These are phyloP conservation scores for Hibiscus mutabilis DNA, from an alignment of 345 rosid species.

Conservation along the genomic window DNA sequence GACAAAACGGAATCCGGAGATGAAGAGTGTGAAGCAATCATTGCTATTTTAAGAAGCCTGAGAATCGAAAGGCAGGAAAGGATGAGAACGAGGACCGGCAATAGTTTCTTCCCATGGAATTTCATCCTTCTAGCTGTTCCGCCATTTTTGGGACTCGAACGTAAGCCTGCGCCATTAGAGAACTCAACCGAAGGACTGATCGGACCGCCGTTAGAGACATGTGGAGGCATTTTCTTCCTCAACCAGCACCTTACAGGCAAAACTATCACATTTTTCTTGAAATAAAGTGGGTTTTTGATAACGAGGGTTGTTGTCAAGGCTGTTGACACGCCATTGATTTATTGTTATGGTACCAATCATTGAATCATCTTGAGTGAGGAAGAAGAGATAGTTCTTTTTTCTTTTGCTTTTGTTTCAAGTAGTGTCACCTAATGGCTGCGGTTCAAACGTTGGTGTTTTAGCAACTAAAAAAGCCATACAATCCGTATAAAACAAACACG, in stretches of 20 bases:
- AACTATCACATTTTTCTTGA: too few relatives aligned
- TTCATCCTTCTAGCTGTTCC: not conserved
- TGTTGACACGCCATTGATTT: not conserved
- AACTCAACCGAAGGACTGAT: not conserved
- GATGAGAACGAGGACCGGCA: not conserved
- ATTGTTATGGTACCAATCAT: not conserved
- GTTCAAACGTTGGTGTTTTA: constrained; percentile 11
- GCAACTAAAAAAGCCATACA: not conserved
- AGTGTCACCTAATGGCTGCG: not conserved
- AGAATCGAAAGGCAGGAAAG: not conserved
- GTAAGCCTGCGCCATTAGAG: not conserved
- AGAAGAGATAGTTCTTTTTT: constrained; percentile 37
- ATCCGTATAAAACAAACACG: not conserved
- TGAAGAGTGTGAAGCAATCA: not conserved
- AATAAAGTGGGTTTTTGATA: not conserved
- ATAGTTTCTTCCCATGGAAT: not conserved
- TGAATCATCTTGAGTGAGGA: not conserved
- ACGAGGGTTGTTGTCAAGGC: too few relatives aligned
- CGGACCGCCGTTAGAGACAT: not conserved
- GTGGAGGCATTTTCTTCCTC: not conserved
- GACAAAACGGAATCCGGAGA: not conserved
- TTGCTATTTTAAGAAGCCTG: not conserved
- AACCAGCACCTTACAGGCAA: too few relatives aligned
- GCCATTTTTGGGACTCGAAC: not conserved
- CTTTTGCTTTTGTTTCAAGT: constrained; percentile 39